Evolutionary conservation across 2,329 filamentous ascomycete genomes (phyloP), one percentile per base, ranked within the genome.

Genomic region (Beauveria australis): DNA sequence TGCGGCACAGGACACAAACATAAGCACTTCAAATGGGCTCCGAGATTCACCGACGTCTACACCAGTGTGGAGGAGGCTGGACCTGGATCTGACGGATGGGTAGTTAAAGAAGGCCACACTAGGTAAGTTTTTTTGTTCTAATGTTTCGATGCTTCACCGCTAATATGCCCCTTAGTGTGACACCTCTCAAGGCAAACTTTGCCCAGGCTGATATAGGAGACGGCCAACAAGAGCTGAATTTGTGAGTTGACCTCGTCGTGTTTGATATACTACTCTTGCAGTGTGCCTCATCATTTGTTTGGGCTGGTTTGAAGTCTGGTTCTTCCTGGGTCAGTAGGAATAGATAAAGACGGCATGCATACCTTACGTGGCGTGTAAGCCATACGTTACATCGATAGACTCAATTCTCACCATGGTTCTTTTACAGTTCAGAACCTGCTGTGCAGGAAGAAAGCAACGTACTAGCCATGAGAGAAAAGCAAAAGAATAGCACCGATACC

Each of bases 11-110:
- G 81, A 33, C 87, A 91, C 71, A 82, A 79, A 60, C 91, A 96
- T 73, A 91, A 89, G 72, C 89, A 95, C 74, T 97, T 97, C 79
- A 95, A 93, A 75, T 97, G 94, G 94, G 86, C 89, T 53, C 94
- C 93, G 2, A 85, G 84, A 64, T 94, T 97, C 74, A 81, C 84
- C 40, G 92, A 96, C 73, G 91, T 97, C 2, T 91, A 91, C 73
- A 84, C 89, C 70, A 92, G 89, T 66, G 92, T 97, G n/a, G 85
- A 92, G 66, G 83, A 88, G 65, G 86, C 88, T 44, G 78, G 80
- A 37, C 89, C 90, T 4, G 92, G 92, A 3, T 95, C 91, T 70
- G 94, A 99, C 74, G 94, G 93, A 6, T 97, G 93, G 91, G 88
- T 88, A 41, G 90, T 99, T 26, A 89, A 89, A 71, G 87, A 96